Base-by-base conservation (phyloP, 768 basidiomycete species). In the Tremella mesenterica region DNA sequence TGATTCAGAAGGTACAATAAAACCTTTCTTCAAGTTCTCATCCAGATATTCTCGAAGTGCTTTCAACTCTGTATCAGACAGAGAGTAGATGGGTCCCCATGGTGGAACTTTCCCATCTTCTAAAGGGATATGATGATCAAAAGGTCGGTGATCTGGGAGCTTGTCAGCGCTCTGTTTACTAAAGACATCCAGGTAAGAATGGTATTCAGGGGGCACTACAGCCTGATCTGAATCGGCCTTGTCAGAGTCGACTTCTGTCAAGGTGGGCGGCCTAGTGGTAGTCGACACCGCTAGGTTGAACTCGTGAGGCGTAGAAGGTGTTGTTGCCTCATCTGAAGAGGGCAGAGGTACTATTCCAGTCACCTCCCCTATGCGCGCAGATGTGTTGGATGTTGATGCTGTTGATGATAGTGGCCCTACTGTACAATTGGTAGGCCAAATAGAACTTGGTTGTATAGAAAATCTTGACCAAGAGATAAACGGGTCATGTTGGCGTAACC, bases 1-100 rank as follows among this genome's bases (percentile, higher is more conserved):
- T n/a, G n/a, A n/a, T n/a, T n/a, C n/a, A n/a, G 66, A 14, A 65
- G 57, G 51, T 25, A 13, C 13, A 20, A 52, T 52, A 44, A 52
- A 52, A 4, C 44, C 51, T 50, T 69, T 69, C 10, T 23, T 38
- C 13, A 65, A 49, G 38, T 63, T 65, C 25, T 70, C 59, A 23
- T 62, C 28, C 16, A 67, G 46, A 26, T 59, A 67, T 4, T 48
- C 41, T 5, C 38, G 23, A 2, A 63, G 45, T 9, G 48, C 61
- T 29, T 51, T 28, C 2, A 57, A 57, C 49, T 69, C 61, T 4
- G 18, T 29, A 44, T 53, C 52, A 0, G 66, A 64, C 2, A 66
- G 34, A 25, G 54, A 54, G 50, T 66, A 64, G 12, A 69, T 51
- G 4, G 57, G 58, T 12, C 64, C 53, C 27, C 48, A 59, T 1